phyloP scores from a whole-genome alignment of 2,329 filamentous ascomycete species.

The Cercospora zeae-maydis region DNA sequence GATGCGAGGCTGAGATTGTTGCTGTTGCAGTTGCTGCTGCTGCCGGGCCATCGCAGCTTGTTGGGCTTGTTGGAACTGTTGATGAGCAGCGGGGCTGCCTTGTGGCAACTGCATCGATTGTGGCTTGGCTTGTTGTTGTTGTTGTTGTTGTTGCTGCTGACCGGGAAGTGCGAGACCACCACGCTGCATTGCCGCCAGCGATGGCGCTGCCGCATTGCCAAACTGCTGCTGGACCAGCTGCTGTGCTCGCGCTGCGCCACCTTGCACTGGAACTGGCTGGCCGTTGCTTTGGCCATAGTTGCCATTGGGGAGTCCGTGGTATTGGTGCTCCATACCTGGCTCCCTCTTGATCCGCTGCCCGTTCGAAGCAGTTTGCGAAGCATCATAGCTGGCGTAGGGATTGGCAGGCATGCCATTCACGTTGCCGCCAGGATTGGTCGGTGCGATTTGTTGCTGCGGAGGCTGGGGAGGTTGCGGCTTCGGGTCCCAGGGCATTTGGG shows the following conservation, averaged over 20 bases:
- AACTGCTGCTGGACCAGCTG: constrained; percentile 58
- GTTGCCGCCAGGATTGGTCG: constrained; percentile 28
- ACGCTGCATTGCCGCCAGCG: constrained; percentile 57
- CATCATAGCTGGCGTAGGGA: constrained; percentile 23
- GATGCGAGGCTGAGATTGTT: constrained; percentile 36
- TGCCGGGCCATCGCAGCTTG: constrained; percentile 38
- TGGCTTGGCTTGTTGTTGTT: constrained; percentile 27
- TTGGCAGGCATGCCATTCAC: constrained; percentile 24
- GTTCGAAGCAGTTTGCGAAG: constrained; percentile 37
- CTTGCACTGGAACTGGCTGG: constrained; percentile 33
- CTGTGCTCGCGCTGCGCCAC: constrained; percentile 47
- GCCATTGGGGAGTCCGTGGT: constrained; percentile 29
- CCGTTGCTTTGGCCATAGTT: constrained; percentile 26
- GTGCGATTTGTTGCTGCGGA: constrained; percentile 32
- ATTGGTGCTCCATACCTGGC: constrained; percentile 38
- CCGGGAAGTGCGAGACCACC: constrained; percentile 37
- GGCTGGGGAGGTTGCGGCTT: constrained; percentile 60
- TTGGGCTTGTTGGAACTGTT: constrained; percentile 38
- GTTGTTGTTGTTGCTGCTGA: constrained; percentile 32
- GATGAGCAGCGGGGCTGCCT: constrained; percentile 39
- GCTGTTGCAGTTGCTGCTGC: constrained; percentile 36
- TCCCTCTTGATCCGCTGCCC: constrained; percentile 54
- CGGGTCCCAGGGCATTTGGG: constrained; percentile 93
- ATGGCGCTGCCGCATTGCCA: constrained; percentile 61
- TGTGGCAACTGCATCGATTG: constrained; percentile 38